Evolutionary conservation across 257 asterid species (phyloP).

Genomic region (Asclepias syriaca): DNA sequence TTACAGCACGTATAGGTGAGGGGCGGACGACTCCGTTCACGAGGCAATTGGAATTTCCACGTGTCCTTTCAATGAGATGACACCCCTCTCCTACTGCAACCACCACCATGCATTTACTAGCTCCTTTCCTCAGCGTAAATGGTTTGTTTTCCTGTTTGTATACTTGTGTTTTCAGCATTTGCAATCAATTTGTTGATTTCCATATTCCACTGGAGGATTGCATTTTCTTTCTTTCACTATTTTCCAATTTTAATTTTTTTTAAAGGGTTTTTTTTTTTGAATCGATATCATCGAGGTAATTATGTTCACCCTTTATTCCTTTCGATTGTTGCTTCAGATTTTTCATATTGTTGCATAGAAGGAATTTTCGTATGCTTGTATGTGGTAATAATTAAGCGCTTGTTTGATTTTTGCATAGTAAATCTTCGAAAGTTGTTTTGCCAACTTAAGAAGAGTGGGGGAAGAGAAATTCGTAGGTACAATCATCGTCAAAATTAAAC

Average conservation of each 20-base stretch:
- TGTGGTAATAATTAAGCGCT: background rate
- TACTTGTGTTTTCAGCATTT: background rate
- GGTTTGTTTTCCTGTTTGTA: conserved; percentile 5
- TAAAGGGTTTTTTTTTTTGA: background rate
- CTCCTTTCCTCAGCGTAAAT: background rate
- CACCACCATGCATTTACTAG: background rate
- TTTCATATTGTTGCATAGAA: too few species aligned
- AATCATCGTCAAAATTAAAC: background rate
- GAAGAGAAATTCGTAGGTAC: background rate
- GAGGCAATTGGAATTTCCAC: background rate
- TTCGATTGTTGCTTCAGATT: background rate
- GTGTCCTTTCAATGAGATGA: background rate
- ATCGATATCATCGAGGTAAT: background rate
- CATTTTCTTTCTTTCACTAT: too few species aligned
- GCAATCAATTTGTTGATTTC: background rate
- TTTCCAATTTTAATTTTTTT: background rate
- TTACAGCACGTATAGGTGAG: background rate
- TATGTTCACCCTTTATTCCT: background rate
- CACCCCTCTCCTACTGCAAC: background rate
- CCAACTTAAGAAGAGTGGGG: background rate
- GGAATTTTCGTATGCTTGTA: background rate
- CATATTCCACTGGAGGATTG: background rate
- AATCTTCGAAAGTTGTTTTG: background rate
- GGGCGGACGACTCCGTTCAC: background rate
- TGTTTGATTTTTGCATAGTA: background rate